A percentile compares a stretch with the other conserved stretches of the same genome.
These are phyloP conservation scores for Cordyceps pruinosa DNA, from an alignment of 2,329 filamentous ascomycete species.

Conservation along the genomic window DNA sequence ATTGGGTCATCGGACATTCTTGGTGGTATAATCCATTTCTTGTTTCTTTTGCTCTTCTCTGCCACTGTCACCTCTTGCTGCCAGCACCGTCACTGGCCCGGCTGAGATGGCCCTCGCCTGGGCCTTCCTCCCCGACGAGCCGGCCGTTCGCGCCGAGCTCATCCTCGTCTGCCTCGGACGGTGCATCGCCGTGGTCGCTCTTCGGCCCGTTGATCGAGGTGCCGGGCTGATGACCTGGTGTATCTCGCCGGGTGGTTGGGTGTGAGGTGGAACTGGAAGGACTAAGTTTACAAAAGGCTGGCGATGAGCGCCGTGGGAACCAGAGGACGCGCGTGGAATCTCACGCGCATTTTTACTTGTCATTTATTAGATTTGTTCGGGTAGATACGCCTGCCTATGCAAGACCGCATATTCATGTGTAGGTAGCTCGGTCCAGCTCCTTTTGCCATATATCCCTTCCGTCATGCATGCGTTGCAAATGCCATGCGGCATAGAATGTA, in stretches of 20 bases:
- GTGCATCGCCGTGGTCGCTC: constrained; percentile 45
- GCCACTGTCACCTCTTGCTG: neutral
- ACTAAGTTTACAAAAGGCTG: no score
- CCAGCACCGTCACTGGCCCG: no score
- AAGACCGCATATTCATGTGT: neutral
- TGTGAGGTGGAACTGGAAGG: constrained; percentile 9
- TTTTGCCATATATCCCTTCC: neutral
- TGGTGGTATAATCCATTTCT: no score
- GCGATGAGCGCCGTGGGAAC: neutral
- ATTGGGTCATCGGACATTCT: constrained; percentile 69
- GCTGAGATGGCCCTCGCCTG: constrained; percentile 50
- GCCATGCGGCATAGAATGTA: neutral
- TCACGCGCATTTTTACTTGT: neutral
- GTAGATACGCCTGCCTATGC: neutral
- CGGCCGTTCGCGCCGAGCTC: constrained; percentile 36
- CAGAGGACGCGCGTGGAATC: neutral
- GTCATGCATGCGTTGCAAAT: neutral
- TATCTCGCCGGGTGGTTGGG: constrained; percentile 33
- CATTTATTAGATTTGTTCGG: neutral
- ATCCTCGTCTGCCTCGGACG: constrained; percentile 13
- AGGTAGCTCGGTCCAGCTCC: neutral
- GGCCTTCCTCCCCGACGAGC: constrained; percentile 49
- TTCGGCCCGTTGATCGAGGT: constrained; percentile 75
- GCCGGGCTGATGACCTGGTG: constrained; percentile 62
- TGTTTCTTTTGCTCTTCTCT: constrained; percentile 40